Conservation (phyloP, 352 stramenopile species). For the Phytophthora syringae region DNA sequence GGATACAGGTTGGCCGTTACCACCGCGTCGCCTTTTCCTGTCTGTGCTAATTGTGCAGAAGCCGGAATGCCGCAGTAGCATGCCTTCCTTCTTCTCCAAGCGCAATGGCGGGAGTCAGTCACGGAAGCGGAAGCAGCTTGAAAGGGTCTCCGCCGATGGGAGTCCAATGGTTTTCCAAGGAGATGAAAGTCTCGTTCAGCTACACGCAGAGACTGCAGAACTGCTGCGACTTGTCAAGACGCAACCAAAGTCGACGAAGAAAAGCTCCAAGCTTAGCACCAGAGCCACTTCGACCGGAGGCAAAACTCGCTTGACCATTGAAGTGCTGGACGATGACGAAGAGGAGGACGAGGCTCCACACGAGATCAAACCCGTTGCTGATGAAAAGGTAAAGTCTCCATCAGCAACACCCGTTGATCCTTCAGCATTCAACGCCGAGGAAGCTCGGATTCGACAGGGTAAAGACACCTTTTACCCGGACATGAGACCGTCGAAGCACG, state of each 20-base stretch:
- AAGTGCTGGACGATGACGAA: conserved; percentile 66
- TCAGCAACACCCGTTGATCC: conserved; percentile 34
- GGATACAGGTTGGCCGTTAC: no score
- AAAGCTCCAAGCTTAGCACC: conserved; percentile 26
- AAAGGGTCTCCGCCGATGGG: conserved; percentile 17
- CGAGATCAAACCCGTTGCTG: not conserved
- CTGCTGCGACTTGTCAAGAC: conserved; percentile 68
- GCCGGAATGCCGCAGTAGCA: conserved; percentile 31
- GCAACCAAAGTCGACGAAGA: conserved; percentile 29
- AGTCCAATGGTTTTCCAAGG: conserved; percentile 39
- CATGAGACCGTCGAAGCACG: conserved; percentile 56
- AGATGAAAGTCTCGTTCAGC: conserved; percentile 60
- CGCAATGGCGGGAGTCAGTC: conserved; percentile 29
- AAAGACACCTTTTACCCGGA: conserved; percentile 73
- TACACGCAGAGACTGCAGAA: conserved; percentile 66
- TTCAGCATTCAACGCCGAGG: conserved; percentile 62
- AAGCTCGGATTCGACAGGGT: conserved; percentile 55
- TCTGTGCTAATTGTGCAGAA: conserved; percentile 28
- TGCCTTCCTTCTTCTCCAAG: conserved; percentile 49
- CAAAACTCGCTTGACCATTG: conserved; percentile 67
- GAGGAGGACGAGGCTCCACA: conserved; percentile 13
- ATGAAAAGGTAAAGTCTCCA: conserved; percentile 4
- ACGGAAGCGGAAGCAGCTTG: conserved; percentile 31
- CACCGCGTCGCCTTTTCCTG: conserved; percentile 9
- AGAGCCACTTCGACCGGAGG: conserved; percentile 7